A percentile compares a stretch with the other conserved stretches of the same genome.
Conservation (phyloP, 805 yeast genomes). For the Diddensiella transvaalensis region DNA sequence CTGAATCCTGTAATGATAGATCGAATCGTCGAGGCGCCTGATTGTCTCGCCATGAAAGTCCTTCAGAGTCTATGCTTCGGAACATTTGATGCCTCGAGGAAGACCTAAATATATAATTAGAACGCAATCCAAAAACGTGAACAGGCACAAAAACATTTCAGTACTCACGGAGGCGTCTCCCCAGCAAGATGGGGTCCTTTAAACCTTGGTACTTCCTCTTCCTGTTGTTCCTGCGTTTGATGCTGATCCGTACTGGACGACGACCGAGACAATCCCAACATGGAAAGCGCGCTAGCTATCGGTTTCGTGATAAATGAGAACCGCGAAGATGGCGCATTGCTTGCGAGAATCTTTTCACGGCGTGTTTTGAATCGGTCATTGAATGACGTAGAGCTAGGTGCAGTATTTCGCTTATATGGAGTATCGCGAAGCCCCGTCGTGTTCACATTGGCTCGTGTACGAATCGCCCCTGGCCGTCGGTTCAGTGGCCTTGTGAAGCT, state of each 20-base stretch:
- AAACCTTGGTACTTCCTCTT: no score
- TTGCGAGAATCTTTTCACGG: neutral
- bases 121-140: no score
- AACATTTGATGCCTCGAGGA: no score
- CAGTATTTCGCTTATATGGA: no score
- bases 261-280: slow-evolving; percentile 1
- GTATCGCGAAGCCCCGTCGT: no score
- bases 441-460: neutral
- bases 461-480: slow-evolving; percentile 3
- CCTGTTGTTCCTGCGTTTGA: no score
- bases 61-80: neutral
- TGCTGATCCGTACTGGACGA: neutral
- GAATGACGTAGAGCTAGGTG: no score
- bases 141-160: no score
- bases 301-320: slow-evolving; percentile 1
- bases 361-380: no score
- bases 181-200: slow-evolving; percentile 15
- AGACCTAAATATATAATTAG: no score
- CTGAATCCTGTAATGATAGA: slow-evolving; percentile 1
- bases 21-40: slow-evolving; percentile 10
- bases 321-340: neutral
- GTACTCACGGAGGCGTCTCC: slow-evolving; percentile 18
- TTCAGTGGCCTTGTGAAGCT: neutral
- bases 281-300: neutral
- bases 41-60: slow-evolving; percentile 10